These are phyloP conservation scores for Cystobasidium pallidum DNA, from an alignment of 1,284 basidiomycete genomes.

Conservation along the genomic window DNA sequence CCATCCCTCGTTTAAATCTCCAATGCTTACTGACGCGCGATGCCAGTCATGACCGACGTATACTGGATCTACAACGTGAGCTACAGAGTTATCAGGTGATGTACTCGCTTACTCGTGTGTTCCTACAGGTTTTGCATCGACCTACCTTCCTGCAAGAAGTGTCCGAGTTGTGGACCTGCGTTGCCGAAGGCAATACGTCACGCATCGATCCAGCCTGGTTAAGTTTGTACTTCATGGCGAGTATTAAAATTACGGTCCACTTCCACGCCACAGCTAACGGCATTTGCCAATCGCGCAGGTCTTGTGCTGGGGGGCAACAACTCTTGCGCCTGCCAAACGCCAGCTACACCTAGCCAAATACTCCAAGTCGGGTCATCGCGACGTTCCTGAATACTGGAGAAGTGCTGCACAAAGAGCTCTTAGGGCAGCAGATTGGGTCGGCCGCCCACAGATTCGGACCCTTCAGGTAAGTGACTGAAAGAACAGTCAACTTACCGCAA, in stretches of 20 bases:
- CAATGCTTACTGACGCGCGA: background rate
- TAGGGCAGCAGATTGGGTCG: conserved; percentile 18
- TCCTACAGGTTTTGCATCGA: conserved; percentile 5
- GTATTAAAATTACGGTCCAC: background rate
- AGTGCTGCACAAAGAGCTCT: conserved; percentile 13
- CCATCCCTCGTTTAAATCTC: background rate
- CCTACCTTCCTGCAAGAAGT: conserved; percentile 20
- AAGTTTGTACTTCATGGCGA: conserved; percentile 18
- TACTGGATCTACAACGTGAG: conserved; percentile 24
- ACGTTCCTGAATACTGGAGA: conserved; percentile 14
- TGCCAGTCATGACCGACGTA: conserved; percentile 10
- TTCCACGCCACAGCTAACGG: background rate
- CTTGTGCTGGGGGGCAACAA: conserved; percentile 15
- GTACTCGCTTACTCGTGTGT: no score
- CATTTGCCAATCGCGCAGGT: background rate
- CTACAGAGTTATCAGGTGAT: background rate
- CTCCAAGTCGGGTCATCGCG: conserved; percentile 2
- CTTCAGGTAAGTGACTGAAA: background rate
- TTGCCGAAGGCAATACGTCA: conserved; percentile 24
- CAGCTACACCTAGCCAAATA: conserved; percentile 12
- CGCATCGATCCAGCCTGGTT: conserved; percentile 27
- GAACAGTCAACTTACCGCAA: background rate
- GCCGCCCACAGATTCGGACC: conserved; percentile 7
- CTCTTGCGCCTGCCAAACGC: conserved; percentile 6
- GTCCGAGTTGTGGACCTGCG: conserved; percentile 8